Evolutionary conservation across 225 moss, liverwort and hornwort species (phyloP).

Genomic region (Asterella californica): DNA sequence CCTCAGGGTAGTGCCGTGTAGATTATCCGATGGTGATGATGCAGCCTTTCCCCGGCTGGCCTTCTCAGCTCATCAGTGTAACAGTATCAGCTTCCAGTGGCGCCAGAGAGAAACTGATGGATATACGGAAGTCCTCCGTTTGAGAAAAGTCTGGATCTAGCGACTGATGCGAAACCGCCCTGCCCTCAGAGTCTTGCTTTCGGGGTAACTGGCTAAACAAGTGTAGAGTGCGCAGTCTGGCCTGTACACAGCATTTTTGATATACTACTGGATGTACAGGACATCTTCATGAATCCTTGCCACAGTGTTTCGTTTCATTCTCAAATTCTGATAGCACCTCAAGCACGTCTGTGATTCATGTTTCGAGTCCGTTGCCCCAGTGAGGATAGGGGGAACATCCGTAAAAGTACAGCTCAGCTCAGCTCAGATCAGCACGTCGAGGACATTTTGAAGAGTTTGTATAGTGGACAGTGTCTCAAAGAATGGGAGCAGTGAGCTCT

Average conservation of each 20-base stretch:
- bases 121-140: neutral
- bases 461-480: neutral
- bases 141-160: neutral
- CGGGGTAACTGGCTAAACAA: neutral
- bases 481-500: neutral
- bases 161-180: neutral
- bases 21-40: neutral
- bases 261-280: neutral
- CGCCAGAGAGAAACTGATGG: neutral
- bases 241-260: constrained; percentile 4
- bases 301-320: neutral
- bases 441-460: neutral
- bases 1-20: constrained; percentile 4
- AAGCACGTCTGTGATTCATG: neutral
- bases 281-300: neutral
- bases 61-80: neutral
- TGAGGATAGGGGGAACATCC: neutral
- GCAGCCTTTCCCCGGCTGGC: neutral
- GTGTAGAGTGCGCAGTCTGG: neutral
- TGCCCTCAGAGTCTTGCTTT: neutral
- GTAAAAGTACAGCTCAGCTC: neutral
- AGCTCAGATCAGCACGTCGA: neutral
- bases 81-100: neutral
- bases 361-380: neutral
- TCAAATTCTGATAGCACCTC: no score